These are phyloP conservation scores for Salix koriyanagi DNA, from an alignment of 345 rosid species.

Conservation along the genomic window DNA sequence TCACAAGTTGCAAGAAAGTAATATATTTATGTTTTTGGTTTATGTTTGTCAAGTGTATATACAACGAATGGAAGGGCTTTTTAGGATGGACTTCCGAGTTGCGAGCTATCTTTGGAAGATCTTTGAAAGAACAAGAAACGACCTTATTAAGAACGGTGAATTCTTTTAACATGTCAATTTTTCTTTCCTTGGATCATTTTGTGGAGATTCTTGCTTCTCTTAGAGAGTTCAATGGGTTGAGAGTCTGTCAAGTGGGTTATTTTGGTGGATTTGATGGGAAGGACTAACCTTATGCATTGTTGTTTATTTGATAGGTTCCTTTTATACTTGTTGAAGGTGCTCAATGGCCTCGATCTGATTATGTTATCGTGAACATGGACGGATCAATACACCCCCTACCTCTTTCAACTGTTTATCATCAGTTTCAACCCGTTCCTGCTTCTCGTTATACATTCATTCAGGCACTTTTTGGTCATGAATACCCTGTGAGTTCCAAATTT, in stretches of 20 bases:
- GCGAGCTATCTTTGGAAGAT: constrained; percentile 59
- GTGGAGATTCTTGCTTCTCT: background rate
- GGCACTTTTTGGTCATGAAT: constrained; percentile 70
- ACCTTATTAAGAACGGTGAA: constrained; percentile 57
- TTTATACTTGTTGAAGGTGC: constrained; percentile 63
- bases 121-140: constrained; percentile 63
- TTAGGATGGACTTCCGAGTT: constrained; percentile 63
- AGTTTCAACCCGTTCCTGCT: constrained; percentile 66
- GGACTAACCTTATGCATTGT: background rate
- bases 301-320: constrained; percentile 58
- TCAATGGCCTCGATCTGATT: constrained; percentile 41
- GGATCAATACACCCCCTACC: constrained; percentile 75
- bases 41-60: constrained; percentile 51
- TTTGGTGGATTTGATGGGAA: constrained; percentile 1
- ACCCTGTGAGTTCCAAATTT: constrained; percentile 48
- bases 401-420: constrained; percentile 71
- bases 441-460: constrained; percentile 81
- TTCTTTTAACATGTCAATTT: background rate
- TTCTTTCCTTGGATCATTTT: background rate
- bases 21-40: background rate
- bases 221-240: background rate
- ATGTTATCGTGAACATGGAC: constrained; percentile 65
- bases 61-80: constrained; percentile 83
- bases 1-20: background rate
- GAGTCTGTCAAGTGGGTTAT: background rate